Conservation (phyloP, 495 filamentous ascomycete species). For the Talaromyces liani region DNA sequence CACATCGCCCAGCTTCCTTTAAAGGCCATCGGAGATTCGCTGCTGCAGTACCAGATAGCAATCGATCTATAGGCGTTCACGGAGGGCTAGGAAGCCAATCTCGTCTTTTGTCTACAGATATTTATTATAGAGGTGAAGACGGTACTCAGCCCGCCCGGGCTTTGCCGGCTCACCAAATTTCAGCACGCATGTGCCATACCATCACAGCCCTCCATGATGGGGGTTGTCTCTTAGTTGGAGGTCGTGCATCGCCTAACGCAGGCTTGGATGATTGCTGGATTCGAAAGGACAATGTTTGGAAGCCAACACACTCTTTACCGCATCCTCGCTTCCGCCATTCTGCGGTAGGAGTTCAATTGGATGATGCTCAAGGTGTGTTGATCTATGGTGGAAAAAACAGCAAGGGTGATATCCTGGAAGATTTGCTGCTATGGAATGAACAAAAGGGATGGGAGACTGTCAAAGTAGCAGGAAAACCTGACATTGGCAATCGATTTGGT, state of each 20-base stretch:
- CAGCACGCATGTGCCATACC: constrained; percentile 69
- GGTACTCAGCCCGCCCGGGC: constrained; percentile 10
- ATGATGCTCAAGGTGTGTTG: constrained; percentile 36
- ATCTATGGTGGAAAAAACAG: constrained; percentile 65
- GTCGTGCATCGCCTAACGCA: constrained; percentile 63
- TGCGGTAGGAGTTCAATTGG: constrained; percentile 43
- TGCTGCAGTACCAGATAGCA: constrained; percentile 29
- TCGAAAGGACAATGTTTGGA: constrained; percentile 51
- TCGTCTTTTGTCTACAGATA: constrained; percentile 53
- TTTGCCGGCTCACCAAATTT: constrained; percentile 31
- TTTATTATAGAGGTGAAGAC: constrained; percentile 35
- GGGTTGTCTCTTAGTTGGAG: constrained; percentile 63
- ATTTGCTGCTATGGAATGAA: constrained; percentile 59
- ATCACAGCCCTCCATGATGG: constrained; percentile 49
- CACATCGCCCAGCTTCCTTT: constrained; percentile 12
- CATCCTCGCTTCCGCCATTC: constrained; percentile 65
- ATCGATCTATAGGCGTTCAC: constrained; percentile 37
- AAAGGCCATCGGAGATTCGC: constrained; percentile 33
- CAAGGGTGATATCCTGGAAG: constrained; percentile 44
- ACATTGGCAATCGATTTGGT: constrained; percentile 51
- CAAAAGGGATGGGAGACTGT: constrained; percentile 44
- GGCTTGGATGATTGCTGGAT: constrained; percentile 69
- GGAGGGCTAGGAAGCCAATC: constrained; percentile 57
- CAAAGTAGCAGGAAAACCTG: constrained; percentile 21
- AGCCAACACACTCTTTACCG: constrained; percentile 53